Percentiles rank a stretch among this genome's conserved stretches.
These are phyloP conservation scores for Calocybe cyanea DNA, from an alignment of 768 basidiomycete species.

Conservation along the genomic window DNA sequence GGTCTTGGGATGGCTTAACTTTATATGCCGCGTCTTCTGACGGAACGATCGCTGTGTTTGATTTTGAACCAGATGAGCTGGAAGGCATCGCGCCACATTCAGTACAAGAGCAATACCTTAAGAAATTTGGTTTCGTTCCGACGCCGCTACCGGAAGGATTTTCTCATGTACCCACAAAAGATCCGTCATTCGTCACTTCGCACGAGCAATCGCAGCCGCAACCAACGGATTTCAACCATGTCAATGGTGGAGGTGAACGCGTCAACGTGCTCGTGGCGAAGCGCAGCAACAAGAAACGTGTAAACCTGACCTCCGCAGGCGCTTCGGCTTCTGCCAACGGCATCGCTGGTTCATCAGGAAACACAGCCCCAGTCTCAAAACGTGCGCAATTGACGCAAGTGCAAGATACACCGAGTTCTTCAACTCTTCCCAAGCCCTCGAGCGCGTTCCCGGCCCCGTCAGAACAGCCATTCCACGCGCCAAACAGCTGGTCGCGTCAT, in stretches of 20 bases:
- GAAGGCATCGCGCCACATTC: slow-evolving; percentile 75
- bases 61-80: slow-evolving; percentile 75
- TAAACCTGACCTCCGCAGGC: slow-evolving; percentile 24
- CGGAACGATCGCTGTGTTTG: slow-evolving; percentile 87
- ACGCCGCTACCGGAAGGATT: slow-evolving; percentile 70
- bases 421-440: slow-evolving; percentile 19
- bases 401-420: slow-evolving; percentile 21
- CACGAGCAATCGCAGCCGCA: slow-evolving; percentile 27
- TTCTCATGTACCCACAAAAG: slow-evolving; percentile 44
- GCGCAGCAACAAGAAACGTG: slow-evolving; percentile 64
- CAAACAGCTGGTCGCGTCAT: slow-evolving; percentile 31
- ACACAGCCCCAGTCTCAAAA: slow-evolving; percentile 28
- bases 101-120: slow-evolving; percentile 75
- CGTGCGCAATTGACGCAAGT: slow-evolving; percentile 31
- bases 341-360: slow-evolving; percentile 18
- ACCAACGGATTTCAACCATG: slow-evolving; percentile 25
- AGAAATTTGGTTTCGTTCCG: slow-evolving; percentile 72
- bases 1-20: slow-evolving; percentile 90
- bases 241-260: slow-evolving; percentile 47
- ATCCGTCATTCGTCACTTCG: slow-evolving; percentile 34
- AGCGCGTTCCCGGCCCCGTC: slow-evolving; percentile 45
- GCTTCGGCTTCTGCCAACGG: slow-evolving; percentile 12
- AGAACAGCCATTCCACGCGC: slow-evolving; percentile 45
- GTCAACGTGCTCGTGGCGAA: slow-evolving; percentile 76
- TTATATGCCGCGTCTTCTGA: slow-evolving; percentile 96